phyloP scores from a whole-genome alignment of 2,329 filamentous ascomycete genomes.

The Diaporthe ampelina region DNA sequence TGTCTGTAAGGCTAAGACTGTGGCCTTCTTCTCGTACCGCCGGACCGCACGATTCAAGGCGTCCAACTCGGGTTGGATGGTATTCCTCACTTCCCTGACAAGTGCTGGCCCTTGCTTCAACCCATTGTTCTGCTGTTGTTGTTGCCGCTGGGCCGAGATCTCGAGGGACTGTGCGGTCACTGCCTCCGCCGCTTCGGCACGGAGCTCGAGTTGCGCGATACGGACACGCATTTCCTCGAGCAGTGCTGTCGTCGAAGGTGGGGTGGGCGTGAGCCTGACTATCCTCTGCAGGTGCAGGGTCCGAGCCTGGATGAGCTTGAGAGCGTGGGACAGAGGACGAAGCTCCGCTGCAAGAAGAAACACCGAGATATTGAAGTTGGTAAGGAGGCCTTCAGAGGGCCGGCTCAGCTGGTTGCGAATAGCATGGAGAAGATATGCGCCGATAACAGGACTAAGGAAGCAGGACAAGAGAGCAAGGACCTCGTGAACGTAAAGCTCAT shows the following conservation, averaged over 20 bases:
- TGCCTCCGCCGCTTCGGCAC: slow-evolving; percentile 57
- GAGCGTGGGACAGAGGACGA: slow-evolving; percentile 83
- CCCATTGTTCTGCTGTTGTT: slow-evolving; percentile 49
- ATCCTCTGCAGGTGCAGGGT: slow-evolving; percentile 86
- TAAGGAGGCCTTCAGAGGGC: slow-evolving; percentile 88
- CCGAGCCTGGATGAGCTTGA: slow-evolving; percentile 83
- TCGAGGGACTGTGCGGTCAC: slow-evolving; percentile 43
- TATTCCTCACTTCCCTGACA: slow-evolving; percentile 72
- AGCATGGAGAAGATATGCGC: slow-evolving; percentile 86
- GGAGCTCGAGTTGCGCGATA: slow-evolving; percentile 78
- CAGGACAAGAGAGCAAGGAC: slow-evolving; percentile 81
- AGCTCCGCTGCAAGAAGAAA: slow-evolving; percentile 91
- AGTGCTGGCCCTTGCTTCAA: slow-evolving; percentile 59
- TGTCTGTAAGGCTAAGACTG: slow-evolving; percentile 80
- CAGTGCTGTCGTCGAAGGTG: slow-evolving; percentile 53
- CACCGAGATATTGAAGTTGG: slow-evolving; percentile 92
- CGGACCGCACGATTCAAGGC: slow-evolving; percentile 89
- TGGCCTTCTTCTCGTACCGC: slow-evolving; percentile 90
- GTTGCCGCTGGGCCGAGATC: slow-evolving; percentile 40
- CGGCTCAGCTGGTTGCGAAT: slow-evolving; percentile 86
- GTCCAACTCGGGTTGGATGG: slow-evolving; percentile 85
- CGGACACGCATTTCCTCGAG: slow-evolving; percentile 73
- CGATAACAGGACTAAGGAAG: slow-evolving; percentile 82
- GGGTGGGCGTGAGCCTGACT: slow-evolving; percentile 68
- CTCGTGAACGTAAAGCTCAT: slow-evolving; percentile 82